Evolutionary conservation across 164 flowering plant genomes (phyloP).

Genomic region (Pachysandra terminalis): DNA sequence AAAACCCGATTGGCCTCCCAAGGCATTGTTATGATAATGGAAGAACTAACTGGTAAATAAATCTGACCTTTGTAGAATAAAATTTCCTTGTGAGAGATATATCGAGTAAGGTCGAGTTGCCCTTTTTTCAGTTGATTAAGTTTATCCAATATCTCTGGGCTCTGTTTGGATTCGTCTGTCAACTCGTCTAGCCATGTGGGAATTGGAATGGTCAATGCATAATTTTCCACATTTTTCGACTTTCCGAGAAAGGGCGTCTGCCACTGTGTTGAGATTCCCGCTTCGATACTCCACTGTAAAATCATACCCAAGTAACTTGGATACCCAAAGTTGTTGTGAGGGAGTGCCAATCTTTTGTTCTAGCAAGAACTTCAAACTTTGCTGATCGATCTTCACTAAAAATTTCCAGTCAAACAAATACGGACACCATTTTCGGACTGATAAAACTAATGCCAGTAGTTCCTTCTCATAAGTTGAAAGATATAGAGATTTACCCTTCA

Average conservation of each 20-base stretch:
- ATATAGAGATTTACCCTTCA: not conserved
- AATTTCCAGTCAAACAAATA: not conserved
- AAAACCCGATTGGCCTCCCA: not conserved
- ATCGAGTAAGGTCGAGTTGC: not conserved
- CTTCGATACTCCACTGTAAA: not conserved
- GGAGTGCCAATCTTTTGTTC: not conserved
- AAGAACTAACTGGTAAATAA: not conserved
- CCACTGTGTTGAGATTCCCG: not conserved
- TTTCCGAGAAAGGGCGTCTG: conserved; percentile 4
- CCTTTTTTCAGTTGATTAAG: not conserved
- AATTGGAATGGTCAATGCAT: not conserved
- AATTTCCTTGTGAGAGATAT: not conserved
- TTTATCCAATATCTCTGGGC: not conserved
- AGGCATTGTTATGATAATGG: not conserved
- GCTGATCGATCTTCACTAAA: conserved; percentile 6
- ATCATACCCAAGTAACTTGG: not conserved
- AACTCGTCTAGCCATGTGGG: not conserved
- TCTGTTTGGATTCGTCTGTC: not conserved
- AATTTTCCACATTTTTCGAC: not conserved
- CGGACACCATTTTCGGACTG: not conserved
- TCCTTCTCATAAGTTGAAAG: conserved; percentile 14
- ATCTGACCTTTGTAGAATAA: not conserved
- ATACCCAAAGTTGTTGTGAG: conserved; percentile 9
- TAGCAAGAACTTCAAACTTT: conserved; percentile 5
- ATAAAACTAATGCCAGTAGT: not conserved